phyloP scores from a whole-genome alignment of 106 monocot genomes.

The Posidonia australis region DNA sequence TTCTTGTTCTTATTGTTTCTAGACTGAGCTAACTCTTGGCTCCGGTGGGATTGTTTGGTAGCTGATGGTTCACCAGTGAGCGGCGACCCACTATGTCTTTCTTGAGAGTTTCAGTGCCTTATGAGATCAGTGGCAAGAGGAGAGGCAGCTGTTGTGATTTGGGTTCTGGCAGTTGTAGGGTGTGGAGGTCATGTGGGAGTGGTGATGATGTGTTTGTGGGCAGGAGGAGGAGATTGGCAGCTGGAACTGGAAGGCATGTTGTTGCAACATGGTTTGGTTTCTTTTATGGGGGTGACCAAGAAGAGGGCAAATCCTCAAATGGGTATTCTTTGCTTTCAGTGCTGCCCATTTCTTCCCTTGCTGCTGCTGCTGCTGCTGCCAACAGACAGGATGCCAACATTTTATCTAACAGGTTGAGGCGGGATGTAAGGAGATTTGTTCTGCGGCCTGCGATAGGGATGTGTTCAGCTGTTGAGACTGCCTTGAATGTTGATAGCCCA shows the following conservation, averaged over 20 bases:
- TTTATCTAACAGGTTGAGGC: not conserved
- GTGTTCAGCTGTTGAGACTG: not conserved
- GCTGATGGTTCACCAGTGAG: not conserved
- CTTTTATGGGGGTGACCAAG: not conserved
- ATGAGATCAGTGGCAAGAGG: constrained; percentile 35
- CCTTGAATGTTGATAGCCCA: not conserved
- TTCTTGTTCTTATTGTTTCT: no score
- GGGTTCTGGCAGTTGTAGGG: constrained; percentile 14
- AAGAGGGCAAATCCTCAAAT: not conserved
- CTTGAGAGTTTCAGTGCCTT: constrained; percentile 26
- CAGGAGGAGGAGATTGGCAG: constrained; percentile 7
- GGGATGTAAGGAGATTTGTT: not conserved
- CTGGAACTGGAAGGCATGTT: not conserved
- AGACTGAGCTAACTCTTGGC: no score
- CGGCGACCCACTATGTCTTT: constrained; percentile 31
- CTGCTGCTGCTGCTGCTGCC: not conserved
- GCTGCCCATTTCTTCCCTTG: no score
- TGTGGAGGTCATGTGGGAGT: constrained; percentile 1
- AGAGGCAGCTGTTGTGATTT: constrained; percentile 7
- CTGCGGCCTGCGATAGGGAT: not conserved
- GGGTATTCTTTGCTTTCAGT: not conserved
- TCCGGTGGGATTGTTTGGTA: not conserved
- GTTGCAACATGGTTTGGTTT: constrained; percentile 1
- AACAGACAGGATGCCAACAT: not conserved
- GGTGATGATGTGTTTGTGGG: constrained; percentile 2